A percentile compares a stretch with the other conserved stretches of the same genome.
phyloP scores from a whole-genome alignment of 371 early-diverging fungal genomes.

The Mortierella polycephala region DNA sequence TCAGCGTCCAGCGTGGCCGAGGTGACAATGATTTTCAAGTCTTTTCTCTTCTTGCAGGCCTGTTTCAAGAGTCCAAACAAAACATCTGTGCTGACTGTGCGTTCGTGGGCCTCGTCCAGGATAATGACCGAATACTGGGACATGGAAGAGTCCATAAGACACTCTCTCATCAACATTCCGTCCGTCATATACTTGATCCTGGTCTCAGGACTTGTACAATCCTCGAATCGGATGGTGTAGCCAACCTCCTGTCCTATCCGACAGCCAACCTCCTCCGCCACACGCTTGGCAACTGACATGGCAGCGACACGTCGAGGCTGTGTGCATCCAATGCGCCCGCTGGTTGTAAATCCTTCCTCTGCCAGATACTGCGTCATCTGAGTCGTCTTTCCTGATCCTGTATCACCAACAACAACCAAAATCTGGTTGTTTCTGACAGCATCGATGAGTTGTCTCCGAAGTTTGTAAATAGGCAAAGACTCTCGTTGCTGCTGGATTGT shows the following conservation, averaged over 20 bases:
- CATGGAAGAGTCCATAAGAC: constrained; percentile 88
- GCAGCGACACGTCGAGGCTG: constrained; percentile 99
- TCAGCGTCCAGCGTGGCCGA: constrained; percentile 98
- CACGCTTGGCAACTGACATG: constrained; percentile 98
- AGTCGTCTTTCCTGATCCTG: constrained; percentile 99
- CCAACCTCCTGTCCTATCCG: constrained; percentile 96
- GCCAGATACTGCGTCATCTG: constrained; percentile 99
- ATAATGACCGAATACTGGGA: constrained; percentile 93
- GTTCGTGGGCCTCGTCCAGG: constrained; percentile 99
- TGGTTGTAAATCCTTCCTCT: constrained; percentile 89
- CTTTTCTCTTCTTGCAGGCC: constrained; percentile 83
- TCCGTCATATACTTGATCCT: constrained; percentile 99
- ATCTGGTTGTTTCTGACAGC: constrained; percentile 92
- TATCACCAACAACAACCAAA: constrained; percentile 95
- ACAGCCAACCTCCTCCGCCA: constrained; percentile 97
- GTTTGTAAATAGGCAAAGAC: constrained; percentile 88
- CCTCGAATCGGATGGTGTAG: constrained; percentile 99
- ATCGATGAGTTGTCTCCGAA: constrained; percentile 81
- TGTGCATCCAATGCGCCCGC: constrained; percentile 97
- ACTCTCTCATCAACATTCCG: constrained; percentile 98
- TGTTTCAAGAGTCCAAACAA: constrained; percentile 96
- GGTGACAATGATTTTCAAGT: constrained; percentile 94
- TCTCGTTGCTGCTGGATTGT: constrained; percentile 94
- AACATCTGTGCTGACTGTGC: constrained; percentile 97
- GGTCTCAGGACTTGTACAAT: constrained; percentile 94